Conservation (phyloP, 805 yeast species). For the Candida patagonica region DNA sequence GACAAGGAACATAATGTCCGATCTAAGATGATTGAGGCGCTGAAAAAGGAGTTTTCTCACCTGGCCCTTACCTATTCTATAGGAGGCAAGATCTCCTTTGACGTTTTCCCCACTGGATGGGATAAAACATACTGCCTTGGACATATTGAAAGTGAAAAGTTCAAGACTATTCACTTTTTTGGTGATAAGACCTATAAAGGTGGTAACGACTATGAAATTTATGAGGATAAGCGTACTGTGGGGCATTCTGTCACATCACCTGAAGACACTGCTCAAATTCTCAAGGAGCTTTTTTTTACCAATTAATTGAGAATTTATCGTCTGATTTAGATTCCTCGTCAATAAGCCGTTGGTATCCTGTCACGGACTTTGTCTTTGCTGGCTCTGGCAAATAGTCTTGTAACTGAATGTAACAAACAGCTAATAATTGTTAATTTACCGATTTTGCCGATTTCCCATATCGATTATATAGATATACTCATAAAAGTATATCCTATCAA, state of each 20-base stretch:
- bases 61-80: conserved; percentile 87
- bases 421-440: too few relatives aligned
- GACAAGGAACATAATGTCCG: conserved; percentile 78
- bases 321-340: too few relatives aligned
- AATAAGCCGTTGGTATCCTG: too few relatives aligned
- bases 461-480: too few relatives aligned
- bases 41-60: conserved; percentile 76
- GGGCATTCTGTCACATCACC: conserved; percentile 93
- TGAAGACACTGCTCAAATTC: conserved; percentile 75
- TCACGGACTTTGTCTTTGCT: too few relatives aligned
- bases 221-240: conserved; percentile 80
- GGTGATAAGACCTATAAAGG: conserved; percentile 97
- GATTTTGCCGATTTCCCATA: too few relatives aligned
- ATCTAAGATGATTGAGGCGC: conserved; percentile 73
- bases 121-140: conserved; percentile 97
- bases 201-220: conserved; percentile 98
- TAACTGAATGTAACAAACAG: too few relatives aligned
- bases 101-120: conserved; percentile 99
- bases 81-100: conserved; percentile 99
- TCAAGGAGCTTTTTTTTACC: conserved; percentile 71
- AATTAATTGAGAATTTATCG: too few relatives aligned
- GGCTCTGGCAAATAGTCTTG: too few relatives aligned
- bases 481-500: too few relatives aligned
- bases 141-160: conserved; percentile 80
- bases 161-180: conserved; percentile 87